Conservation (phyloP, 1,284 basidiomycete genomes). For the Mixia osmundae region DNA sequence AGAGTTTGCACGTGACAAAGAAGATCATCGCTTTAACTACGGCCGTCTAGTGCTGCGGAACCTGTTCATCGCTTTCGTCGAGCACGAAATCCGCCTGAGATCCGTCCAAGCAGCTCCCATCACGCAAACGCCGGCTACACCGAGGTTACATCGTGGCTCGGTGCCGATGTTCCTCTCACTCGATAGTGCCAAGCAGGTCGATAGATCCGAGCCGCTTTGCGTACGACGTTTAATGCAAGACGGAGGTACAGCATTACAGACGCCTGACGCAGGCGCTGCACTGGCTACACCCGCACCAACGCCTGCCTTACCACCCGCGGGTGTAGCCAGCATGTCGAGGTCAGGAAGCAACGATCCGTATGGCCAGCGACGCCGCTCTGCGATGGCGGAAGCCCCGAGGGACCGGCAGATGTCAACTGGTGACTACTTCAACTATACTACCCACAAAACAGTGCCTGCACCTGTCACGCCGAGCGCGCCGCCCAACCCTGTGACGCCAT, state of each 20-base stretch:
- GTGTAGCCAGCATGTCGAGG: conserved; percentile 8
- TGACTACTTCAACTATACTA: conserved; percentile 7
- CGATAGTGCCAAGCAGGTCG: neutral
- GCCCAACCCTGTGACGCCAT: neutral
- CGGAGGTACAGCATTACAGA: neutral
- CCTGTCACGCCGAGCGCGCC: conserved; percentile 1
- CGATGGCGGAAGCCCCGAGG: neutral
- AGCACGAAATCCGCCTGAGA: conserved; percentile 6
- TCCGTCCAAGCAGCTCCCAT: neutral
- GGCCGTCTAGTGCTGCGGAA: conserved; percentile 20
- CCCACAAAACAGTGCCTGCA: neutral
- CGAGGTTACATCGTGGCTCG: conserved; percentile 4
- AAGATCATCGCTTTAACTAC: conserved; percentile 33
- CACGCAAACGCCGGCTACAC: neutral
- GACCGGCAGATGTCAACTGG: neutral
- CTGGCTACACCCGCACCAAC: conserved; percentile 41
- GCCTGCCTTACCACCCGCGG: conserved; percentile 26
- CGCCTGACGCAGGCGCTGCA: conserved; percentile 24
- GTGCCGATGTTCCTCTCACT: conserved; percentile 19
- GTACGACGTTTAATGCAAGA: neutral
- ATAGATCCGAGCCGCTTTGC: neutral
- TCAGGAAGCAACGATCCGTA: neutral
- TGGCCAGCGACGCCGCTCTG: neutral
- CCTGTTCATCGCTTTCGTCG: conserved; percentile 18
- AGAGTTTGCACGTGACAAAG: conserved; percentile 30